Evolutionary conservation across 2,329 filamentous ascomycete species (phyloP), one percentile per base, ranked within the genome.

Genomic region (Trichophyton schoenleinii): DNA sequence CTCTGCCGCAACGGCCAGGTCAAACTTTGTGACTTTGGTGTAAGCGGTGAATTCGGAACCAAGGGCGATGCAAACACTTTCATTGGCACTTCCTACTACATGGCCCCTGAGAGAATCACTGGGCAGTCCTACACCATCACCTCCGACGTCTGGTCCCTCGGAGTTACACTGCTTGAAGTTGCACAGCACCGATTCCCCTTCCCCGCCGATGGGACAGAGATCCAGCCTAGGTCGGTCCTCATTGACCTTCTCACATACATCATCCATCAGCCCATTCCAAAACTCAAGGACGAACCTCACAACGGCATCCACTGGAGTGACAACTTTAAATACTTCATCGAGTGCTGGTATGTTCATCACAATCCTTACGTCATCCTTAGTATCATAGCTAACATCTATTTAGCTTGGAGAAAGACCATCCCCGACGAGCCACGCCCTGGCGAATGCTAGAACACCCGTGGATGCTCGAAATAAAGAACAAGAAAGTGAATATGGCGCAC

Each of bases 21-120:
- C 66, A 99, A 99, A 77, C 84, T 99, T 15, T 99, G 94, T 77
- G 94, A 99, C 77, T 99, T 99, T 72, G 94, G 94, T 68, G 94
- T 99, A 57, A 95, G 89, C 63, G 94, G 94, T 66, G 94, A 97
- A 74, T 97, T 97, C 71, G 95, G 94, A 66, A 99, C 94, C 58
- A 97, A 99, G 75, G 94, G 94, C 60, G 94, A 97, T 72, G 94
- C 94, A 66, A 96, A 97, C 73, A 99, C 94, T 0, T 99, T 99
- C 71, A 99, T 99, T 71, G 94, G 94, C 65, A 99, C 94, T 11
- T 95, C 89, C 64, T 99, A 97, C 73, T 99, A 99, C 79, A 99
- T 99, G 94, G 94, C 94, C 3, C 94, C 94, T 0, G 94, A 99
- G 74, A 87, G 94, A 59, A 99, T 99, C 73, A 96, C 94, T 1